Evolutionary conservation across 805 yeast species (phyloP).

Genomic region (Barnettozyma pratensis): DNA sequence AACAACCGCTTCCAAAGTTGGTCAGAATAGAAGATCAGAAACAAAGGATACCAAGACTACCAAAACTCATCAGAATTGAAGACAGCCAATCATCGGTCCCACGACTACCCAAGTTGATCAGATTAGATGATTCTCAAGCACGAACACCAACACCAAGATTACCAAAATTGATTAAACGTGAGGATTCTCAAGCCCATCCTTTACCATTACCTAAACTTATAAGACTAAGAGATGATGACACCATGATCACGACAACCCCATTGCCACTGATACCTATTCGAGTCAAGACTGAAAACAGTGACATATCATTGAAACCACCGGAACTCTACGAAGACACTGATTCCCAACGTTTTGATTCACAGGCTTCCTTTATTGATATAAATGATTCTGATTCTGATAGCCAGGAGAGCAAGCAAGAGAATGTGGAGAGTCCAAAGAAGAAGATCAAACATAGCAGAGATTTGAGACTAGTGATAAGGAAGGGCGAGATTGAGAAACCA

Average conservation of each 20-base stretch:
- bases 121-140: not conserved
- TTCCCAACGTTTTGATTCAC: too few relatives aligned
- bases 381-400: not conserved
- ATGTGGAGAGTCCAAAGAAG: not conserved
- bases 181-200: too few relatives aligned
- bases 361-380: not conserved
- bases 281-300: too few relatives aligned
- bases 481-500: not conserved
- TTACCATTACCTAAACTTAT: too few relatives aligned
- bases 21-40: not conserved
- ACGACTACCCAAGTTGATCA: conserved; percentile 13
- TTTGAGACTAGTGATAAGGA: too few relatives aligned
- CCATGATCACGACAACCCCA: too few relatives aligned
- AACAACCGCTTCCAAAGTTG: not conserved
- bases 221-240: too few relatives aligned
- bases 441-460: not conserved
- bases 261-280: too few relatives aligned
- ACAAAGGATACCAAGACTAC: not conserved
- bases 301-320: too few relatives aligned
- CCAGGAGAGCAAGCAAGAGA: not conserved
- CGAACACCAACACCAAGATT: too few relatives aligned
- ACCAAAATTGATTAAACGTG: too few relatives aligned
- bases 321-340: too few relatives aligned
- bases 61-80: conserved; percentile 9
- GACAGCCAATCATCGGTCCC: conserved; percentile 13